A percentile compares a stretch with the other conserved stretches of the same genome.
phyloP scores from a whole-genome alignment of 179 eudicot genomes.

The Gypsophila paniculata region DNA sequence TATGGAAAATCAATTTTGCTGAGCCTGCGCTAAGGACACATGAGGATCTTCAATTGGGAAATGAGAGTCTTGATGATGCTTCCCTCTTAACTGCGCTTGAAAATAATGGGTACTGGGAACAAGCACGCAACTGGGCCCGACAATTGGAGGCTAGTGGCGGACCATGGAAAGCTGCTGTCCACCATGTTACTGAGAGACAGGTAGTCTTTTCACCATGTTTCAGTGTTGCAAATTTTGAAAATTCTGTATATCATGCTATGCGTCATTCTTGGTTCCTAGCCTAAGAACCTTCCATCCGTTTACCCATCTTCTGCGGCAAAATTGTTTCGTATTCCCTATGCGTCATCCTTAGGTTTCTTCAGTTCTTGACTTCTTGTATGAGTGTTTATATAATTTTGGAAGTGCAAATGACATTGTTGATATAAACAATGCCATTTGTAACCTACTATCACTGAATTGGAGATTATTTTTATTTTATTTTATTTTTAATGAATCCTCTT shows the following conservation, averaged over 20 bases:
- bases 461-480: too few species aligned
- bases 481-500: too few species aligned
- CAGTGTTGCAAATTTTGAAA: background rate
- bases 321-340: too few species aligned
- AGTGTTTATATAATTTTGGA: too few species aligned
- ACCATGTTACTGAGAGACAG: conserved; percentile 97
- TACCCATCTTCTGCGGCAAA: too few species aligned
- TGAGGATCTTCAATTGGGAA: conserved; percentile 67
- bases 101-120: conserved; percentile 89
- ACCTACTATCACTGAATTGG: too few species aligned
- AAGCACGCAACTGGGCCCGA: conserved; percentile 88
- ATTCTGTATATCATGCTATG: conserved; percentile 1
- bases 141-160: conserved; percentile 85
- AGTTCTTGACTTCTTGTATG: too few species aligned
- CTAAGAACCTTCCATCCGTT: too few species aligned
- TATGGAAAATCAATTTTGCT: conserved; percentile 93
- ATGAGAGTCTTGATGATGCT: conserved; percentile 78
- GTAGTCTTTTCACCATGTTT: conserved; percentile 27
- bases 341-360: too few species aligned
- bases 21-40: conserved; percentile 78
- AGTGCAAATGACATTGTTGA: too few species aligned
- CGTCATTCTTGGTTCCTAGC: background rate
- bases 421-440: too few species aligned
- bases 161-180: conserved; percentile 68
- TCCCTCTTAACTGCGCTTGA: conserved; percentile 72